Percentiles rank a stretch among this genome's conserved stretches.
Evolutionary conservation across 2,329 filamentous ascomycete genomes (phyloP).

Genomic region (Trichoderma sp.): DNA sequence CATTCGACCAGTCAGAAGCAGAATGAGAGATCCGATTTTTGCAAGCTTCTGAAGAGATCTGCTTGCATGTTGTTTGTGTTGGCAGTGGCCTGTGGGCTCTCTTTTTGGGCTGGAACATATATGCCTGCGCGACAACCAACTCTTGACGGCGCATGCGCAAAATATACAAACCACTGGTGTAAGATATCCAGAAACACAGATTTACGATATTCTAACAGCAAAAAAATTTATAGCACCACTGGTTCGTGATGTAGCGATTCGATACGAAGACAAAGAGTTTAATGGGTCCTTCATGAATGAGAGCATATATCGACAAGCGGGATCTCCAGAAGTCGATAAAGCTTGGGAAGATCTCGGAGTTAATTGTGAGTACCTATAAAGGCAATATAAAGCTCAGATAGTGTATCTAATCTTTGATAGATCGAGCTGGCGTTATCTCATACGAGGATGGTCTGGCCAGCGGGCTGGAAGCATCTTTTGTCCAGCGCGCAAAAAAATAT

Average conservation of each 20-base stretch:
- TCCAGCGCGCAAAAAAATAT: constrained; percentile 58
- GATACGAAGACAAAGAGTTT: constrained; percentile 47
- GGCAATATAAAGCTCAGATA: background rate
- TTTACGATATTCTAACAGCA: background rate
- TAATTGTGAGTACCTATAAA: constrained; percentile 50
- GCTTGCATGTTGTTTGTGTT: background rate
- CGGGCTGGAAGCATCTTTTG: constrained; percentile 58
- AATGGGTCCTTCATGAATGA: constrained; percentile 62
- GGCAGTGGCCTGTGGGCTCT: constrained; percentile 1
- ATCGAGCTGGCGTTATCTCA: constrained; percentile 54
- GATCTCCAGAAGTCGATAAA: constrained; percentile 57
- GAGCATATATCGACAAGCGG: constrained; percentile 55
- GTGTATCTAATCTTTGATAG: constrained; percentile 35
- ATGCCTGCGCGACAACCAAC: background rate
- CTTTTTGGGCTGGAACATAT: constrained; percentile 27
- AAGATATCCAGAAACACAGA: constrained; percentile 29
- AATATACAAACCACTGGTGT: constrained; percentile 46
- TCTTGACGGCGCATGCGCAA: constrained; percentile 34
- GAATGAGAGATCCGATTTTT: background rate
- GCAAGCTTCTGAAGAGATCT: background rate
- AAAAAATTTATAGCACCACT: constrained; percentile 38
- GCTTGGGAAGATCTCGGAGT: constrained; percentile 54
- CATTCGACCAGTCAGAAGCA: background rate
- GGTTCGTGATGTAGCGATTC: constrained; percentile 40
- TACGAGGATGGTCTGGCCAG: constrained; percentile 52